Percentiles rank a stretch among this genome's conserved stretches.
Evolutionary conservation across 768 basidiomycete genomes (phyloP).

Genomic region (Auriscalpium microsporum): DNA sequence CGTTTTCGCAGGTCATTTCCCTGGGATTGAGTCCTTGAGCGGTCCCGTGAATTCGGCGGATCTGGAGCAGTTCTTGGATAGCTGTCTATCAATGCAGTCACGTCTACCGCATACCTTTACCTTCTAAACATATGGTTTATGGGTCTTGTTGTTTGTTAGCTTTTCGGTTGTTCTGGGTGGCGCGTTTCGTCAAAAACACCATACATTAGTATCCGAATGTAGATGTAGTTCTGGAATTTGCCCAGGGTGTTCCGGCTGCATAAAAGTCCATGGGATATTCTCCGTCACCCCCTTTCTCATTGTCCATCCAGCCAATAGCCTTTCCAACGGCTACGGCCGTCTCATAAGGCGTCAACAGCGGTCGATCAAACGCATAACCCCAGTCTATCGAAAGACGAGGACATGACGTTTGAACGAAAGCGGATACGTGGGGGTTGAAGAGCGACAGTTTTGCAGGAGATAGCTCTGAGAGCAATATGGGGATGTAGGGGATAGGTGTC

Average conservation of each 20-base stretch:
- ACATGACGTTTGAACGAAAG: constrained; percentile 95
- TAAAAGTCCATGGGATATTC: constrained; percentile 98
- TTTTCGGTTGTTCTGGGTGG: neutral
- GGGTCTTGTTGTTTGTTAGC: too few species aligned
- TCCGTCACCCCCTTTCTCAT: constrained; percentile 20
- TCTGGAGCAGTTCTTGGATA: constrained; percentile 18
- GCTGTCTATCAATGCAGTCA: constrained; percentile 14
- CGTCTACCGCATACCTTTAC: constrained; percentile 9
- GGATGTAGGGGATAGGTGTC: constrained; percentile 65
- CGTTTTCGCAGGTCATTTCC: constrained; percentile 18
- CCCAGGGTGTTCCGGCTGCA: constrained; percentile 70
- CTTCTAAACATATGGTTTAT: neutral
- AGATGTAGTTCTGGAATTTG: constrained; percentile 44
- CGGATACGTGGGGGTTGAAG: constrained; percentile 71
- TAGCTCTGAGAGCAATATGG: constrained; percentile 92
- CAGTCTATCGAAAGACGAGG: constrained; percentile 96
- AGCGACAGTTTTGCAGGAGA: constrained; percentile 89
- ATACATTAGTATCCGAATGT: constrained; percentile 8
- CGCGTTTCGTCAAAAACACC: neutral
- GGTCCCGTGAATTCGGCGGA: constrained; percentile 9
- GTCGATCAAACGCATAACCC: constrained; percentile 92
- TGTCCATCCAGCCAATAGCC: constrained; percentile 55
- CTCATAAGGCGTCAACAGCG: constrained; percentile 90
- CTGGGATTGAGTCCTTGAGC: constrained; percentile 17
- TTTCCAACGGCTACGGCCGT: constrained; percentile 77